Base-by-base conservation (phyloP, 2,329 filamentous ascomycete genomes). In the Neonectria punicea region DNA sequence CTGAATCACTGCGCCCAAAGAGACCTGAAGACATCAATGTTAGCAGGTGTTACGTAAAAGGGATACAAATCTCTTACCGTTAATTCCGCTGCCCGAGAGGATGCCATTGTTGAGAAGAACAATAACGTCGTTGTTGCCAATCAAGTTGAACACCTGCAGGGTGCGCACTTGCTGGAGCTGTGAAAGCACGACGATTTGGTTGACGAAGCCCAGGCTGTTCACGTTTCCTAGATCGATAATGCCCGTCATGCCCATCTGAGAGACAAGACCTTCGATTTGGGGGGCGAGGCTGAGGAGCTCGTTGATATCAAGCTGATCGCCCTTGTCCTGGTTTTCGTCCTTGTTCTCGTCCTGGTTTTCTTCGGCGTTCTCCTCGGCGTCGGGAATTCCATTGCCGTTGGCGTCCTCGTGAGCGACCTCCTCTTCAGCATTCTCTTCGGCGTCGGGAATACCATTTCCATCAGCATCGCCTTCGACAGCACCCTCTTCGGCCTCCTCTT, bases 81-180 rank as follows among this genome's bases (percentile, higher is more conserved):
- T 25, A 5, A n/a, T 25, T 16, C 46, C 46, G 22, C 46, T 25
- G 25, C 14, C 3, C 11, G 46, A 11, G 4, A 49, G 22, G 14
- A 25, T 5, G 22, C 22, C 46, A 10, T 28, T 49, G 46, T 30
- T 49, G 22, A 49, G 25, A n/a, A 49, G 46, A 7, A 49, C 46
- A 9, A 49, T 14, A 4, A 49, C 22, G 46, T 49, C 46, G 20
- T 49, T 25, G 13, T 16, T 25, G 22, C 22, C 14, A 10, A 49
- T 25, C 13, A 49, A 4, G 46, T 49, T 49, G 46, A 49, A 49
- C 1, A 49, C 22, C 22, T 49, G 46, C 5, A 49, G 46, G 13
- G 46, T 49, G 46, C 46, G 46, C 22, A 49, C 16, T 16, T 49
- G 46, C 46, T 49, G 46, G 46, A 49, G 46, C 46, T 49, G 46